Conservation (phyloP, 2,329 filamentous ascomycete species). For the Leptographium procerum region DNA sequence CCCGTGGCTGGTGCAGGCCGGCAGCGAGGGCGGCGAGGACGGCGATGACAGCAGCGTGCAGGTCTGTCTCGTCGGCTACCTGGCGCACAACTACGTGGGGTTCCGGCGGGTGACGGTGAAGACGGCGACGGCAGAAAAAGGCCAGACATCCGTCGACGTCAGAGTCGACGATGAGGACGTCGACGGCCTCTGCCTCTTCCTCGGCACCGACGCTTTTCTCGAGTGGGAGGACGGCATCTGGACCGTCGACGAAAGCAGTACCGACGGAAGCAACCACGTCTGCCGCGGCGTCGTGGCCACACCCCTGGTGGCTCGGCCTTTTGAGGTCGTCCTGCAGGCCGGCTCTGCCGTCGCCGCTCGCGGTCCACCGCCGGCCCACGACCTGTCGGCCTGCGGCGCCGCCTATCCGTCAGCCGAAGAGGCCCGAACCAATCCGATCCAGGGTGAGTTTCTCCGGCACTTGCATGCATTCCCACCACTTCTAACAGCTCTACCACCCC, state of each 20-base stretch:
- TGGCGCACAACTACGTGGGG: slow-evolving; percentile 40
- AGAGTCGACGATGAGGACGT: slow-evolving; percentile 29
- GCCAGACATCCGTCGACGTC: slow-evolving; percentile 17
- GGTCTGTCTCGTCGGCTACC: slow-evolving; percentile 35
- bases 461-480: no score
- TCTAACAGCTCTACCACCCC: background rate
- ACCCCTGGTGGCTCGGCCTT: slow-evolving; percentile 36
- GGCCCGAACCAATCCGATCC: slow-evolving; percentile 32
- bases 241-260: slow-evolving; percentile 21
- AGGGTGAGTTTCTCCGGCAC: slow-evolving; percentile 26
- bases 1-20: slow-evolving; percentile 37
- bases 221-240: slow-evolving; percentile 44
- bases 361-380: slow-evolving; percentile 22
- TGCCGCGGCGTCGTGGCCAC: slow-evolving; percentile 45
- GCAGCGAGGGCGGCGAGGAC: no score
- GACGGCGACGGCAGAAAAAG: slow-evolving; percentile 6
- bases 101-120: slow-evolving; percentile 32
- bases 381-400: slow-evolving; percentile 32
- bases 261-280: slow-evolving; percentile 21
- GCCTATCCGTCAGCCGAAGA: slow-evolving; percentile 22
- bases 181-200: slow-evolving; percentile 36
- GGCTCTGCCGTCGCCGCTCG: background rate
- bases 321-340: slow-evolving; percentile 34
- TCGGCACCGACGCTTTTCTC: slow-evolving; percentile 41
- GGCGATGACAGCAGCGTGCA: slow-evolving; percentile 1